Evolutionary conservation across 169 alveolate species (phyloP).

Genomic region (Pseudocohnilembus persalinus): DNA sequence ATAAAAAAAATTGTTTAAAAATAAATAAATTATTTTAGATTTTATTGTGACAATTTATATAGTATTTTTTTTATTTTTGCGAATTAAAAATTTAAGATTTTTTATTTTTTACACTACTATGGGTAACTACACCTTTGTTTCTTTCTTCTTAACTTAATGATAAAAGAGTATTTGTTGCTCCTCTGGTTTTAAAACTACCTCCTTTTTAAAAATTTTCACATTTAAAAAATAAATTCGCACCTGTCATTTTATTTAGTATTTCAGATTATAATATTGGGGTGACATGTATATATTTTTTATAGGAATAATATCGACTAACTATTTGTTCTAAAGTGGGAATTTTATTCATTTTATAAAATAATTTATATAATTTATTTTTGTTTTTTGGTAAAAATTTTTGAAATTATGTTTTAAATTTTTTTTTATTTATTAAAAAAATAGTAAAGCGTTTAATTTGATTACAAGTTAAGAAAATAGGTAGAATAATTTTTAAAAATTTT

Average conservation of each 20-base stretch:
- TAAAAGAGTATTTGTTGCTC: constrained; percentile 13
- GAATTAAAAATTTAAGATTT: too few relatives aligned
- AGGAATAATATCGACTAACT: not conserved
- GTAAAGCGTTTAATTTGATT: too few relatives aligned
- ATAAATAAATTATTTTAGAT: not conserved
- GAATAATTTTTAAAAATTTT: too few relatives aligned
- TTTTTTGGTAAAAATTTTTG: too few relatives aligned
- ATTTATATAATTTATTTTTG: too few relatives aligned
- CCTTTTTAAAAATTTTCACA: constrained; percentile 32
- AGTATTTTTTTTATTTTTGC: too few relatives aligned
- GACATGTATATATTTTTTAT: not conserved
- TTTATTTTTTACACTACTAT: not conserved
- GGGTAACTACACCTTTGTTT: constrained; percentile 8
- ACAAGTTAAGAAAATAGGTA: too few relatives aligned
- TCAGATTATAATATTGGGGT: constrained; percentile 19
- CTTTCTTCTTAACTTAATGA: constrained; percentile 8
- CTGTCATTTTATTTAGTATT: constrained; percentile 6
- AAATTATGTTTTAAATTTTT: too few relatives aligned
- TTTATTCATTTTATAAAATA: too few relatives aligned
- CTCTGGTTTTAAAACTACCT: constrained; percentile 28
- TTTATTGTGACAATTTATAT: too few relatives aligned
- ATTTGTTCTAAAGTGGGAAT: not conserved
- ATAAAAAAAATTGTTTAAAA: too few relatives aligned
- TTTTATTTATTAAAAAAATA: too few relatives aligned
- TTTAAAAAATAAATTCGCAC: constrained; percentile 13